Conservation (phyloP, 2,329 filamentous ascomycete genomes). For the Ophiognomonia clavigignenti-juglandacearum region DNA sequence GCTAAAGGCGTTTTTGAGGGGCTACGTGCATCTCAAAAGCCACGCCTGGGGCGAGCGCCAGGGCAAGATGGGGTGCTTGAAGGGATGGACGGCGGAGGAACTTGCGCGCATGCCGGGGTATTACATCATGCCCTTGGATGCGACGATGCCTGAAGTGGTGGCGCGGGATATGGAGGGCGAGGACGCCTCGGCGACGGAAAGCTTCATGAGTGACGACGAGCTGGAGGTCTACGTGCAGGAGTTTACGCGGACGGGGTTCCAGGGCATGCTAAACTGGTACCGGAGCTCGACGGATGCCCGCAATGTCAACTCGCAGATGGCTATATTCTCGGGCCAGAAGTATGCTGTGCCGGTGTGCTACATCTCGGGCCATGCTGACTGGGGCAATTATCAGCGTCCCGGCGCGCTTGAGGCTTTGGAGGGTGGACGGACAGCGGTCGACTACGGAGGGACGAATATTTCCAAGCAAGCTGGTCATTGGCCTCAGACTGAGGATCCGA, state of each 20-base stretch:
- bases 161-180: conserved; percentile 49
- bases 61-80: conserved; percentile 49
- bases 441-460: conserved; percentile 47
- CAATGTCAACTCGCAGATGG: conserved; percentile 41
- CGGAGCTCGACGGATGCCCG: conserved; percentile 47
- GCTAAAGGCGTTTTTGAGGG: conserved; percentile 55
- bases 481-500: conserved; percentile 40
- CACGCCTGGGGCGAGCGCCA: conserved; percentile 45
- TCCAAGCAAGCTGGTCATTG: conserved; percentile 63
- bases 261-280: conserved; percentile 65
- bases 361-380: conserved; percentile 58
- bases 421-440: conserved; percentile 45
- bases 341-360: conserved; percentile 58
- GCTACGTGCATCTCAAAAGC: conserved; percentile 66
- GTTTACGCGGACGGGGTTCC: conserved; percentile 58
- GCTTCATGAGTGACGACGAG: conserved; percentile 56
- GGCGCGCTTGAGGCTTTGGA: conserved; percentile 51
- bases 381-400: conserved; percentile 65
- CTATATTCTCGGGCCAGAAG: conserved; percentile 54
- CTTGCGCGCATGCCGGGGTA: conserved; percentile 59
- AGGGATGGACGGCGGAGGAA: conserved; percentile 51
- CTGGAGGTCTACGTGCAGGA: conserved; percentile 56
- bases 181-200: conserved; percentile 33
- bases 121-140: conserved; percentile 59
- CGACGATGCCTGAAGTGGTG: conserved; percentile 56